Evolutionary conservation across 371 early-diverging fungal species (phyloP), one percentile per base, ranked within the genome.

Genomic region (Paraphysoderma sedebokerense): DNA sequence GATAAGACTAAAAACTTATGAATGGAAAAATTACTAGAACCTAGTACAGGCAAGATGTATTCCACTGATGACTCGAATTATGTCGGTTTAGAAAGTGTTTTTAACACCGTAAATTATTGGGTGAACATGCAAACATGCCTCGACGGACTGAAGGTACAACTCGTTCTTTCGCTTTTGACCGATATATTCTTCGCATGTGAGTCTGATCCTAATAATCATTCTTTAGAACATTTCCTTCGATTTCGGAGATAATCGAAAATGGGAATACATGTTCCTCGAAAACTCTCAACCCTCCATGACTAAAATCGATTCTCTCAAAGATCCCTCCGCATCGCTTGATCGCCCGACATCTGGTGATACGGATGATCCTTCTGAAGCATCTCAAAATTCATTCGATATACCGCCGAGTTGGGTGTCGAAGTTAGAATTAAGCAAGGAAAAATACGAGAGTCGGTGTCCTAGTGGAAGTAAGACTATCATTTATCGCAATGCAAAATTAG

Each of bases 101-200:
- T 63, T 48, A 61, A 60, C 42, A 59, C 66, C 2, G 45, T 49
- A 13, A 69, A 72, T 54, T 67, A 66, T 53, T 72, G 72, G 72
- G 72, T 67, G n/a, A 69, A 72, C 48, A 69, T 72, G 72, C 72
- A 69, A 58, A 59, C 61, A 31, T 69, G 72, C 47, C 63, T 65
- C 48, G 61, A 72, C 32, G 72, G 72, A 22, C 56, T 69, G 17
- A 67, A 62, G 58, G 64, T 23, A 19, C 15, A 4, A 12, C 33
- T 24, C 17, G 19, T 23, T 15, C 31, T 26, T 5, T 23, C 23
- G 19, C 20, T 47, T 5, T 39, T 19, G 15, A 20, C 40, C 11
- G 17, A 30, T 13, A 30, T 44, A 17, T 19, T 45, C 15, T 22
- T 7, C 20, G 27, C 42, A 13, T 5, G n/a, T n/a, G n/a, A n/a